Base-by-base conservation (phyloP, 2,329 filamentous ascomycete species). In the Alternaria ethzedia region DNA sequence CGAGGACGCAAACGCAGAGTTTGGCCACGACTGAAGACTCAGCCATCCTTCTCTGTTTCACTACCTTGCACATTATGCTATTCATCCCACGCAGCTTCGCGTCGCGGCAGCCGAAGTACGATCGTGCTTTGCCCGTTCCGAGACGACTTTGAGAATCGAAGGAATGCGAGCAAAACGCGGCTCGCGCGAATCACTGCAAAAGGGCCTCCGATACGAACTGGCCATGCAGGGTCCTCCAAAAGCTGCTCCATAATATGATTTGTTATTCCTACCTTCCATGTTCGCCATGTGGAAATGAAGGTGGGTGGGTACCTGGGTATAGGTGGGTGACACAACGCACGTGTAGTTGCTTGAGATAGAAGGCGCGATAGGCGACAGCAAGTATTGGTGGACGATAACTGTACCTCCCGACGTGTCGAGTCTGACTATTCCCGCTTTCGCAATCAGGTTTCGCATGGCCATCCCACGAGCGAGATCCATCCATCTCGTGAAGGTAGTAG, bases 251-350 rank as follows among this genome's bases (percentile, higher is more conserved):
- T 23, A 23, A 12, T n/a, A 36, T 28, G 47, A 8, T n/a, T 44
- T 52, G 17, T 17, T 45, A 44, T 52, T 45, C 20, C 3, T 21
- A 43, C n/a, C 12, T 32, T 47, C 51, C 58, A 56, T 56, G 52
- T 44, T 45, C 41, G 52, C 52, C 59, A 61, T 61, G 59, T 61
- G 59, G 52, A 51, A 43, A 61, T 61, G 44, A 57, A 50, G 30
- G 46, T 17, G 36, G 36, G 36, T 41, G 36, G 36, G 15, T 36
- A 36, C n/a, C n/a, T n/a, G n/a, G n/a, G n/a, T n/a, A 41, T 41
- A 41, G 36, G 36, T 57, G 44, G 32, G 36, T 26, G 32, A 26
- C 49, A 56, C 32, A 20, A 23, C 32, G 45, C 52, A 56, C 44
- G 30, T 50, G 57, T 54, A 21, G 28, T 20, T 32, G n/a, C 26